Evolutionary conservation across 257 asterid genomes (phyloP).

Genomic region (Plantago major): DNA sequence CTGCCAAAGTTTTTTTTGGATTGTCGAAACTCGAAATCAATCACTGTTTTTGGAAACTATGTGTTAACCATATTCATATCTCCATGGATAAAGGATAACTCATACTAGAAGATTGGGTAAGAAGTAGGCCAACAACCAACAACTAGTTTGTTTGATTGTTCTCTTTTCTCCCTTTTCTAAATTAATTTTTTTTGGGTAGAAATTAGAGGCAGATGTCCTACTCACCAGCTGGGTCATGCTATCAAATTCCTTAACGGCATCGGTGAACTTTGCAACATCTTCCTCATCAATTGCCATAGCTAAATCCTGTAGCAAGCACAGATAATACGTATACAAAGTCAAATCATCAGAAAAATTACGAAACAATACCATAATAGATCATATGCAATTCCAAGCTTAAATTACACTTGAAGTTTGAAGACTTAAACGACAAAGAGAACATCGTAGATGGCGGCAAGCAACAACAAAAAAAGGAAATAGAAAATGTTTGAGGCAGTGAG

Average conservation of each 20-base stretch:
- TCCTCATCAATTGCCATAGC: slow-evolving; percentile 56
- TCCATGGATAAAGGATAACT: too few relatives aligned
- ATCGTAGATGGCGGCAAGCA: background rate
- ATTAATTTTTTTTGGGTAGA: too few relatives aligned
- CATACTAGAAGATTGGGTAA: background rate
- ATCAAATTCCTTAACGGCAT: slow-evolving; percentile 50
- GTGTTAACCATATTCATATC: too few relatives aligned
- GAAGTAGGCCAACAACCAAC: too few relatives aligned
- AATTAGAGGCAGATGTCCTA: background rate
- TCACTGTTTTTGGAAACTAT: too few relatives aligned
- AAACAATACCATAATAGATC: too few relatives aligned
- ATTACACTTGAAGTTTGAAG: background rate
- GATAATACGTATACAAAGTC: slow-evolving; percentile 6
- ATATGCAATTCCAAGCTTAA: too few relatives aligned
- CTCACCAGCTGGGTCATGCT: slow-evolving; percentile 57
- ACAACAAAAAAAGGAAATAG: background rate
- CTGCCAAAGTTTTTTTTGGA: too few relatives aligned
- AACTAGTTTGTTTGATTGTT: too few relatives aligned
- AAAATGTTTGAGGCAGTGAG: slow-evolving; percentile 19
- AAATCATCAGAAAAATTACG: background rate
- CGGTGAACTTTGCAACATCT: slow-evolving; percentile 48
- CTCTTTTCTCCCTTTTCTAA: too few relatives aligned
- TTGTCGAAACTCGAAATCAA: too few relatives aligned
- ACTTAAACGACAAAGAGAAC: background rate
- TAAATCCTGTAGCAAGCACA: slow-evolving; percentile 33